Evolutionary conservation across 1,284 basidiomycete species (phyloP).

Genomic region (Ganoderma lucidum): DNA sequence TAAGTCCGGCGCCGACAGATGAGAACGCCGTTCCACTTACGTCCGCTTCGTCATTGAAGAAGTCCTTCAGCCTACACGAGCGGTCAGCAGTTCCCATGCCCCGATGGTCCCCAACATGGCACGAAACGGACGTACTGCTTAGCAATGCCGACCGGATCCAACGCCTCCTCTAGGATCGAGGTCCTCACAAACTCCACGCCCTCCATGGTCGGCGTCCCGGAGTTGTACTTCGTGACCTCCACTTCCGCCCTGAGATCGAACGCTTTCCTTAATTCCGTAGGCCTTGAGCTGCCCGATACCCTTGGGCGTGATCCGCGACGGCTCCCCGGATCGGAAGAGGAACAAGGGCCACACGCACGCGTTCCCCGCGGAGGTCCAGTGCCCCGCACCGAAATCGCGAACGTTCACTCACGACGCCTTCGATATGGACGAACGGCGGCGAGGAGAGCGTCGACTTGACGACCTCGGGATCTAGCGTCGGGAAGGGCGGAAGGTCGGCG

Average conservation of each 20-base stretch:
- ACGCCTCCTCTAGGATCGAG: conserved; percentile 40
- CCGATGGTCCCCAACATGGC: conserved; percentile 35
- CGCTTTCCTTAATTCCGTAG: conserved; percentile 46
- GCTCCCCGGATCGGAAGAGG: conserved; percentile 52
- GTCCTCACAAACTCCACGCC: conserved; percentile 44
- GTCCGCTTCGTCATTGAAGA: conserved; percentile 40
- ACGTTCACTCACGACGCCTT: conserved; percentile 49
- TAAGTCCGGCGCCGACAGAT: background rate
- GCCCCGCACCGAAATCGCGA: conserved; percentile 46
- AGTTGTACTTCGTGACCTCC: conserved; percentile 47
- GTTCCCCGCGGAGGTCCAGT: conserved; percentile 21
- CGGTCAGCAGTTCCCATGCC: background rate
- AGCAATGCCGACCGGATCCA: conserved; percentile 43
- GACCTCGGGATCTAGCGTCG: conserved; percentile 5
- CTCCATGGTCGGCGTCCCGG: conserved; percentile 40
- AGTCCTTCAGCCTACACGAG: conserved; percentile 39
- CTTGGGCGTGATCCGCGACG: conserved; percentile 45
- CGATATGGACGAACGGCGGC: conserved; percentile 50
- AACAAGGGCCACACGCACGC: conserved; percentile 40
- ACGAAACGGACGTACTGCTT: background rate
- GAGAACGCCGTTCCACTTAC: conserved; percentile 29
- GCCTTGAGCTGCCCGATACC: conserved; percentile 46
- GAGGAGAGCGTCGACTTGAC: conserved; percentile 22
- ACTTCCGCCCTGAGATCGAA: conserved; percentile 52
- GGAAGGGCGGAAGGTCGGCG: background rate